A percentile compares a stretch with the other conserved stretches of the same genome.
Evolutionary conservation across 768 basidiomycete genomes (phyloP).

Genomic region (Mycena capillaripes): DNA sequence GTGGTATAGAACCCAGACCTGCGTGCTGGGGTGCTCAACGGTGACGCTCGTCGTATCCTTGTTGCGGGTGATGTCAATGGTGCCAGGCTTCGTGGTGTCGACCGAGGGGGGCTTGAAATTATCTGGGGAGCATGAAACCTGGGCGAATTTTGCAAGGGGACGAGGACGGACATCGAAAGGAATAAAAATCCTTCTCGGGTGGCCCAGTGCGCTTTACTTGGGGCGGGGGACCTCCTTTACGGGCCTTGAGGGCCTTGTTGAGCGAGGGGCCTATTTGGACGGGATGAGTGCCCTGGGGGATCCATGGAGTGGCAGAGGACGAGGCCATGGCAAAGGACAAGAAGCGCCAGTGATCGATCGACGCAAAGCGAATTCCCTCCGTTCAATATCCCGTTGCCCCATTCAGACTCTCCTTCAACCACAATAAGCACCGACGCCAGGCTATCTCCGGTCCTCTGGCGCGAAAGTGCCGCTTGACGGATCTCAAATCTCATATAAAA

Average conservation of each 20-base stretch:
- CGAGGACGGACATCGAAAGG: constrained; percentile 76
- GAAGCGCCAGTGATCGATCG: constrained; percentile 5
- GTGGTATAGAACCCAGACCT: constrained; percentile 59
- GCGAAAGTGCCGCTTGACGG: too few species aligned
- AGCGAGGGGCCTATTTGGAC: constrained; percentile 77
- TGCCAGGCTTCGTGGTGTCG: constrained; percentile 74
- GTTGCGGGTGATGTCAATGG: constrained; percentile 70
- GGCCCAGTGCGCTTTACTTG: constrained; percentile 59
- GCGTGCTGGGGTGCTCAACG: constrained; percentile 76
- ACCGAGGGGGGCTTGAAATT: constrained; percentile 83
- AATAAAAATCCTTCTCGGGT: constrained; percentile 79
- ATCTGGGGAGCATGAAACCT: constrained; percentile 56
- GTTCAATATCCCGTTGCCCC: too few species aligned
- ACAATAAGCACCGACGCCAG: background rate
- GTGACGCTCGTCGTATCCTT: constrained; percentile 65
- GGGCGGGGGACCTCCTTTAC: constrained; percentile 64
- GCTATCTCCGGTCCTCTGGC: too few species aligned
- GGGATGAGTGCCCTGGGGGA: constrained; percentile 70
- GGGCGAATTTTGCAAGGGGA: background rate
- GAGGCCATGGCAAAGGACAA: constrained; percentile 55
- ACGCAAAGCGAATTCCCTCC: too few species aligned
- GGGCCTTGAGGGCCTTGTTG: constrained; percentile 75
- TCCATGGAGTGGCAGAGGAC: constrained; percentile 60
- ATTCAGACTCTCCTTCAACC: background rate
- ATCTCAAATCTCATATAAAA: too few species aligned